A percentile compares a stretch with the other conserved stretches of the same genome.
Evolutionary conservation across 2,329 filamentous ascomycete genomes (phyloP).

Genomic region (Colletotrichum viniferum): DNA sequence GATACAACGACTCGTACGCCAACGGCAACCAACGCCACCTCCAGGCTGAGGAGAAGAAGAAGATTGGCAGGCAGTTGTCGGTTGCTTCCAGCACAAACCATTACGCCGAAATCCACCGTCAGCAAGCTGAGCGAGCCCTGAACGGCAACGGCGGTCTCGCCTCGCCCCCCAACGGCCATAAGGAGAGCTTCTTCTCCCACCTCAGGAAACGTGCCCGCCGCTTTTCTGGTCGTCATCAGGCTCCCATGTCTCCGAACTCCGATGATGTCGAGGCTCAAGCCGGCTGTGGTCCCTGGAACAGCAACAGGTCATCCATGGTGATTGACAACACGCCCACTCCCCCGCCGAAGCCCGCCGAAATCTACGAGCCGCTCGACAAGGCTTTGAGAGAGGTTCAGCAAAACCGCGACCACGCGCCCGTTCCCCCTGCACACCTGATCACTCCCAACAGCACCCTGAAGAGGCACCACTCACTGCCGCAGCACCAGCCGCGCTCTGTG

Average conservation of each 20-base stretch:
- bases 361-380: constrained; percentile 65
- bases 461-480: constrained; percentile 67
- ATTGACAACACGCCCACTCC: constrained; percentile 64
- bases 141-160: constrained; percentile 79
- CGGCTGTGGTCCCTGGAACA: constrained; percentile 87
- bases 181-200: constrained; percentile 98
- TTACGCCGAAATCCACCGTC: constrained; percentile 86
- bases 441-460: constrained; percentile 60
- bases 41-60: constrained; percentile 70
- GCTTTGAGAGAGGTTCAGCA: constrained; percentile 60
- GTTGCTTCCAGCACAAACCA: constrained; percentile 92
- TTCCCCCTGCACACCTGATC: constrained; percentile 59
- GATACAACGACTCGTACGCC: constrained; percentile 47
- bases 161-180: constrained; percentile 79
- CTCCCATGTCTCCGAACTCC: constrained; percentile 75
- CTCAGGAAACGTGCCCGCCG: constrained; percentile 90
- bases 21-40: constrained; percentile 41
- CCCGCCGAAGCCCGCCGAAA: constrained; percentile 53
- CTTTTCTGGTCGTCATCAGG: constrained; percentile 89
- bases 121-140: constrained; percentile 88
- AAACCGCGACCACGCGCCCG: constrained; percentile 50
- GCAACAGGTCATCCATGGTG: constrained; percentile 83
- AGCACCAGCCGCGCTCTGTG: constrained; percentile 64
- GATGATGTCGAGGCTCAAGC: constrained; percentile 94
- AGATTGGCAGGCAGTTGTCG: constrained; percentile 93